Conservation (phyloP, 192 early-diverging fungal genomes). For the Coemansia sp. region DNA sequence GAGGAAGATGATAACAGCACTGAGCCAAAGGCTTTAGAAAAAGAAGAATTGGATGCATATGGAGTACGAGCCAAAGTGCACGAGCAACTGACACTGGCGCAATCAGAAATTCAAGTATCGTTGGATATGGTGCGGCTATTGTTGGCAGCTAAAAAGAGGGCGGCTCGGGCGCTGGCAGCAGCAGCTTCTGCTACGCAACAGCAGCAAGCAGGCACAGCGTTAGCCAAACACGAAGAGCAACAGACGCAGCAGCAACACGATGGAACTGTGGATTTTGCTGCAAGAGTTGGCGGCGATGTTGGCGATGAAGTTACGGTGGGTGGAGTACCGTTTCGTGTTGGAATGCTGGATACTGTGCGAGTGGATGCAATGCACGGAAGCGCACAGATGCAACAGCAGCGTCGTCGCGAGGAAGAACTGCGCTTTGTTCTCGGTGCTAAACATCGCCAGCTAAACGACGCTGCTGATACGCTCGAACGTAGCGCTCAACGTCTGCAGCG, state of each 20-base stretch:
- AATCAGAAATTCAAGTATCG: slow-evolving; percentile 48
- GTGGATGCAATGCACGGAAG: slow-evolving; percentile 7
- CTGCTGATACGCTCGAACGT: slow-evolving; percentile 30
- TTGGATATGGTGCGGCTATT: slow-evolving; percentile 47
- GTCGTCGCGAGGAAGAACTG: slow-evolving; percentile 20
- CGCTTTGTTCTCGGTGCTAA: slow-evolving; percentile 50
- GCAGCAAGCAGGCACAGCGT: neutral
- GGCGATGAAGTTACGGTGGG: slow-evolving; percentile 33
- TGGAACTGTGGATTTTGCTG: slow-evolving; percentile 11
- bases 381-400: slow-evolving; percentile 2
- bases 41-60: slow-evolving; percentile 30
- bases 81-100: slow-evolving; percentile 36
- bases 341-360: slow-evolving; percentile 28
- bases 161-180: slow-evolving; percentile 4
- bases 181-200: neutral
- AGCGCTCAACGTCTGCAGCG: slow-evolving; percentile 17
- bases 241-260: neutral
- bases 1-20: neutral
- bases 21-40: neutral
- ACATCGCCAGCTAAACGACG: slow-evolving; percentile 37
- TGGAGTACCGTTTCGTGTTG: slow-evolving; percentile 32
- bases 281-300: slow-evolving; percentile 15
- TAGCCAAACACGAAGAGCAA: slow-evolving; percentile 21
- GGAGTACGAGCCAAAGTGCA: slow-evolving; percentile 36
- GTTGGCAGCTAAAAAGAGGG: slow-evolving; percentile 38